A percentile compares a stretch with the other conserved stretches of the same genome.
Evolutionary conservation across 371 early-diverging fungal species (phyloP).

Genomic region (Haplosporangium sp.): DNA sequence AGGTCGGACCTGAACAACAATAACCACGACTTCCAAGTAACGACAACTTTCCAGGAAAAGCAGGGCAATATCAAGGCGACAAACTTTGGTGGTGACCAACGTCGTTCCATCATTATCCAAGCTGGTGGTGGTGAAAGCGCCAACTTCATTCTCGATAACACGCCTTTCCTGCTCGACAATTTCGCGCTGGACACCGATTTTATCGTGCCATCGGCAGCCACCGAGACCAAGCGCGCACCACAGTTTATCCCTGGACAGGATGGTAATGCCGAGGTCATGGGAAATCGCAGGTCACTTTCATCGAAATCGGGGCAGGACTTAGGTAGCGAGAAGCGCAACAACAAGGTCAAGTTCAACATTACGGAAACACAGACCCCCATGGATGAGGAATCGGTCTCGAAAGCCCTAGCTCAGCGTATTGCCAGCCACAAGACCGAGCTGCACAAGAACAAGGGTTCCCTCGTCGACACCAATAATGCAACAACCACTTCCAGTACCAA

Average conservation of each 20-base stretch:
- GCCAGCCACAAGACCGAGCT: slow-evolving; percentile 30
- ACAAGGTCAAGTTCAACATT: slow-evolving; percentile 40
- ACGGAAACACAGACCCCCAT: slow-evolving; percentile 2
- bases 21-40: slow-evolving; percentile 22
- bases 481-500: not conserved
- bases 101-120: slow-evolving; percentile 33
- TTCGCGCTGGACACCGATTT: slow-evolving; percentile 41
- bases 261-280: not conserved
- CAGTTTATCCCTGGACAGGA: not conserved
- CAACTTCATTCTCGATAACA: slow-evolving; percentile 28
- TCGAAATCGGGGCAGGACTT: not conserved
- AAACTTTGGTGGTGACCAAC: slow-evolving; percentile 16
- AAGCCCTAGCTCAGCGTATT: slow-evolving; percentile 29
- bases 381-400: slow-evolving; percentile 23
- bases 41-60: slow-evolving; percentile 25
- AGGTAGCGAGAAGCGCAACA: slow-evolving; percentile 11
- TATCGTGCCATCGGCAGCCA: slow-evolving; percentile 9
- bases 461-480: not conserved
- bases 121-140: slow-evolving; percentile 52
- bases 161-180: slow-evolving; percentile 50
- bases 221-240: not conserved
- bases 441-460: slow-evolving; percentile 12
- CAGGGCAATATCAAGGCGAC: slow-evolving; percentile 5
- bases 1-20: slow-evolving; percentile 14
- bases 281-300: slow-evolving; percentile 9